A percentile compares a stretch with the other conserved stretches of the same genome.
These are phyloP conservation scores for Parachaetomium inaequale DNA, from an alignment of 495 filamentous ascomycete species.

Conservation along the genomic window DNA sequence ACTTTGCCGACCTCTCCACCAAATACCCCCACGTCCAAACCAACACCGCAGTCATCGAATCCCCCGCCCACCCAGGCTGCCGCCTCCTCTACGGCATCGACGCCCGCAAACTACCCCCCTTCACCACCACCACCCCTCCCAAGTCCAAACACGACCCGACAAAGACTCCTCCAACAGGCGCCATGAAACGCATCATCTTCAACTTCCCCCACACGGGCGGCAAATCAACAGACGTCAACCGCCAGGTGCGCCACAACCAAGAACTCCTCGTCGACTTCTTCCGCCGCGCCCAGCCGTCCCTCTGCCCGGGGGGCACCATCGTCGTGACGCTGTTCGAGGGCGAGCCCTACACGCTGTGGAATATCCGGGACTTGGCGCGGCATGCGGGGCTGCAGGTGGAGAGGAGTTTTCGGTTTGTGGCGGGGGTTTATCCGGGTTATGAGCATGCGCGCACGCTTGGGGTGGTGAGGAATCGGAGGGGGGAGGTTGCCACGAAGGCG, in stretches of 20 bases:
- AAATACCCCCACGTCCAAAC: constrained; percentile 76
- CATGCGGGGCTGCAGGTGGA: constrained; percentile 72
- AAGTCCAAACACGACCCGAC: background rate
- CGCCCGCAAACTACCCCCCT: constrained; percentile 62
- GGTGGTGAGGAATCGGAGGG: constrained; percentile 59
- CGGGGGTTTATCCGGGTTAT: constrained; percentile 76
- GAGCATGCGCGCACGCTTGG: constrained; percentile 84
- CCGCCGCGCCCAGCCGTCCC: constrained; percentile 46
- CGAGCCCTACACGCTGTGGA: constrained; percentile 93
- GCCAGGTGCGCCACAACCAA: constrained; percentile 91
- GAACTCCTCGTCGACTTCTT: constrained; percentile 84
- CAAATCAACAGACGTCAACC: constrained; percentile 83
- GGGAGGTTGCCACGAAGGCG: constrained; percentile 40
- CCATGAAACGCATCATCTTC: constrained; percentile 78
- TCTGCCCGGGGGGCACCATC: constrained; percentile 59
- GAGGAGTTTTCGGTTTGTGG: constrained; percentile 73
- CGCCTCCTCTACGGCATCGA: constrained; percentile 58
- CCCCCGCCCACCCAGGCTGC: background rate
- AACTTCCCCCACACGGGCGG: constrained; percentile 97
- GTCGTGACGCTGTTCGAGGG: constrained; percentile 88
- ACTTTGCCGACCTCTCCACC: constrained; percentile 44
- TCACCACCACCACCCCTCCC: constrained; percentile 27
- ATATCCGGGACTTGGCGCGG: constrained; percentile 78
- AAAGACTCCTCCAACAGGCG: constrained; percentile 26
- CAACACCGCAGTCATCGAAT: constrained; percentile 54